Evolutionary conservation across 768 basidiomycete genomes (phyloP), one percentile per base, ranked within the genome.

Genomic region (Amanita pseudoporphyria): DNA sequence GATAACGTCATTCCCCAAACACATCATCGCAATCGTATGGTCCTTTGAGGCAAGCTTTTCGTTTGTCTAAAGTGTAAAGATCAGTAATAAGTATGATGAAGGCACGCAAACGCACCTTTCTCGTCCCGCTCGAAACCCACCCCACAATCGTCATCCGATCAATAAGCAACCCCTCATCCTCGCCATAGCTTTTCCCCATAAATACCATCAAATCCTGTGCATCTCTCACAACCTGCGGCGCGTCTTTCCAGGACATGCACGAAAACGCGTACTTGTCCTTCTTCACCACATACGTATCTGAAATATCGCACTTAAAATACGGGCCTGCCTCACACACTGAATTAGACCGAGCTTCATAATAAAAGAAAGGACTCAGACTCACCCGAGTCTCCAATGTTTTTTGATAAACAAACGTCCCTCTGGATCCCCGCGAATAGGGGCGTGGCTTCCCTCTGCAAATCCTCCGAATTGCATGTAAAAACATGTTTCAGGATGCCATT

Each of bases 71-170:
- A 45, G 47, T 12, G 40, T 19, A 21, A n/a, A 10, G 6, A 26
- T 41, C n/a, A 26, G 14, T 22, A 9, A 18, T 47, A 39, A 9
- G 21, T 30, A 41, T 41, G 41, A 14, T 37, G 26, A 37, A 39
- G n/a, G 30, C 14, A 38, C 5, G 28, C 31, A 30, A 14, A 57
- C 58, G 1, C 31, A 63, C 73, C 64, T 60, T 70, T 57, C 51
- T 69, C 9, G 56, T 59, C 30, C 75, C 75, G 9, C 63, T 18
- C 14, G 64, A 62, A 21, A 67, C 63, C 74, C 76, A 79, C 4
- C 69, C 75, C 26, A 67, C 52, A 12, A 71, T 62, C 6, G 55
- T 53, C 42, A 70, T 54, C 33, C 57, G 45, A 1, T 51, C 39
- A 7, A 52, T 47, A 43, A 63, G 49, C 50, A 45, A 30, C 21